Evolutionary conservation across 2,329 filamentous ascomycete genomes (phyloP), one percentile per base, ranked within the genome.

Genomic region (Dactylellina leptospora): DNA sequence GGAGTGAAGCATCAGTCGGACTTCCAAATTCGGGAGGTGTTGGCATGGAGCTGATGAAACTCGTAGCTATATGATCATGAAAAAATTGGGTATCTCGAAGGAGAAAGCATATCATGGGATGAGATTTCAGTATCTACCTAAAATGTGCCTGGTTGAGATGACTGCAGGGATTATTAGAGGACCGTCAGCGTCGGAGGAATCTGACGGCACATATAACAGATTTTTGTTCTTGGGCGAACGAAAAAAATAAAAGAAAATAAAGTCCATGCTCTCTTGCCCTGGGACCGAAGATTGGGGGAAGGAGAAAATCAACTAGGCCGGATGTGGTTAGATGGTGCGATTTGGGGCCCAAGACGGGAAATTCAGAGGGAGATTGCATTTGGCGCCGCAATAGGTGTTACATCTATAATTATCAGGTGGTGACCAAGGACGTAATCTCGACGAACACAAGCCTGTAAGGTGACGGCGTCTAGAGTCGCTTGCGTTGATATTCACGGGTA

Each of bases 281-380:
- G n/a, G n/a, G n/a, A n/a, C n/a, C n/a, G 45, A 48, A 47, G 8
- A 27, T 25, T 48, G 45, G 16, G 3, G 9, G 38, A 10, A 42
- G n/a, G 8, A 40, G 13, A 11, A 1, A 4, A 40, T 40, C 6
- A n/a, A 40, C 20, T 48, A 48, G n/a, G 11, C 20, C 9, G 10
- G 28, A 48, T 48, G 28, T 48, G 9, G 20, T 48, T 27, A 48
- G 45, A 48, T 48, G 11, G 9, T 48, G 22, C 22, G 16, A 45
- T 18, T 23, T 18, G 10, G 20, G 16, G 22, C 22, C 16, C 28
- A 53, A n/a, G 11, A 33, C 16, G 28, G 56, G 50, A 61, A 61
- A 61, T 61, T 61, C 22, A 50, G n/a, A 55, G 40, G 63, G 47
- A 36, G 61, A 50, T 42, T 70, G 64, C 64, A 70, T 55, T 47